Evolutionary conservation across 495 filamentous ascomycete genomes (phyloP).

Genomic region (Penicillium coffeae): DNA sequence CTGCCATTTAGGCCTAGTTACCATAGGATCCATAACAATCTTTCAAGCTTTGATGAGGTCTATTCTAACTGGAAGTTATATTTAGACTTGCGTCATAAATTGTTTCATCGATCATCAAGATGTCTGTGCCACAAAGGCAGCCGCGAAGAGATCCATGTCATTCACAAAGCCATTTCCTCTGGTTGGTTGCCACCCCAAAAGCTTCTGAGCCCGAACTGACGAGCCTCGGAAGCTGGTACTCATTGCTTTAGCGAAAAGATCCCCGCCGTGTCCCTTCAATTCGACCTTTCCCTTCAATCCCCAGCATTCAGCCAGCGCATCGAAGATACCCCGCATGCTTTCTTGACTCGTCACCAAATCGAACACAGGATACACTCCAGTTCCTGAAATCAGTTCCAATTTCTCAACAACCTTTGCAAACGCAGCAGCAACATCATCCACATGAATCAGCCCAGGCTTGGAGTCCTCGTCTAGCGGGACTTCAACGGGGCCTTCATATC

Average conservation of each 20-base stretch:
- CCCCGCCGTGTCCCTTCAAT: constrained; percentile 4
- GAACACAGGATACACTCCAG: constrained; percentile 6
- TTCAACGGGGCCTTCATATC: background rate
- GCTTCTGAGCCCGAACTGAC: constrained; percentile 28
- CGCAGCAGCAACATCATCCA: constrained; percentile 5
- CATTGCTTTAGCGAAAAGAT: constrained; percentile 7
- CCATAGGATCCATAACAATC: too few species aligned
- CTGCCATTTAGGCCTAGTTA: too few species aligned
- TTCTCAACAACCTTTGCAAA: constrained; percentile 7
- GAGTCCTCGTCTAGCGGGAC: constrained; percentile 3
- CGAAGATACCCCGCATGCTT: constrained; percentile 7
- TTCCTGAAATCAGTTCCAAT: constrained; percentile 1
- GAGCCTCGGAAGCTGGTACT: constrained; percentile 9
- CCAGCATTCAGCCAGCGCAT: constrained; percentile 3
- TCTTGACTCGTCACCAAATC: constrained; percentile 9
- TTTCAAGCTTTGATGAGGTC: background rate
- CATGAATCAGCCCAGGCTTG: constrained; percentile 6
- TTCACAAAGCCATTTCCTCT: constrained; percentile 12
- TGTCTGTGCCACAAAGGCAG: background rate
- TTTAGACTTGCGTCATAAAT: background rate
- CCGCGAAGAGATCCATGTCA: constrained; percentile 10
- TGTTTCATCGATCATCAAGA: background rate
- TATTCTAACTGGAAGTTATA: background rate
- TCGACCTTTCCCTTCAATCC: constrained; percentile 3
- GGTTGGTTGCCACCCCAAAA: constrained; percentile 55